Percentiles rank a stretch among this genome's conserved stretches.
phyloP scores from a whole-genome alignment of 208 protist genomes.

The Leishmania amazonensis region DNA sequence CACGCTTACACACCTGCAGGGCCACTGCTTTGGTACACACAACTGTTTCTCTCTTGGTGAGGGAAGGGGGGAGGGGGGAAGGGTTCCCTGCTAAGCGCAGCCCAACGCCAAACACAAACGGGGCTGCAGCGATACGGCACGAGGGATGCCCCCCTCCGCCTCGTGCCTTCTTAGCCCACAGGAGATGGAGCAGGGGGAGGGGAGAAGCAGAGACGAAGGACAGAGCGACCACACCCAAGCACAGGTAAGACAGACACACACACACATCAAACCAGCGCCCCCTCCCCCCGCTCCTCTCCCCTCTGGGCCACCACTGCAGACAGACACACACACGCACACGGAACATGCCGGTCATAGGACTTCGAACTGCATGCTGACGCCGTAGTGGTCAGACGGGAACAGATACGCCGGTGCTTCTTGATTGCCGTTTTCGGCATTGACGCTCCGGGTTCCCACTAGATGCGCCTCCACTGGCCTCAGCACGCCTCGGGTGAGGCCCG shows the following conservation, averaged over 20 bases:
- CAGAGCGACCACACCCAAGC: not conserved
- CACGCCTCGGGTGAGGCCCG: constrained; percentile 1
- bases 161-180: not conserved
- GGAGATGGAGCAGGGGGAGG: not conserved
- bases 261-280: not conserved
- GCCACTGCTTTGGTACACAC: too few relatives aligned
- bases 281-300: not conserved
- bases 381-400: constrained; percentile 92
- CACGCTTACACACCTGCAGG: not conserved
- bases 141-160: not conserved
- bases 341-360: constrained; percentile 1
- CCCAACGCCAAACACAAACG: not conserved
- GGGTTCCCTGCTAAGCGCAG: not conserved
- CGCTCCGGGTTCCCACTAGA: constrained; percentile 81
- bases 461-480: constrained; percentile 72
- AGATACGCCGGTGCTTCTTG: constrained; percentile 79
- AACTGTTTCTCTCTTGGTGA: too few relatives aligned
- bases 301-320: not conserved
- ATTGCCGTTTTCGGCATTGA: constrained; percentile 85
- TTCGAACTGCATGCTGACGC: constrained; percentile 75
- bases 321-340: not conserved
- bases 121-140: not conserved
- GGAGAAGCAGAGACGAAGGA: not conserved
- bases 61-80: too few relatives aligned
- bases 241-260: too few relatives aligned